These are phyloP conservation scores for Aquilaria yunnanensis DNA, from an alignment of 345 rosid species.

Conservation along the genomic window DNA sequence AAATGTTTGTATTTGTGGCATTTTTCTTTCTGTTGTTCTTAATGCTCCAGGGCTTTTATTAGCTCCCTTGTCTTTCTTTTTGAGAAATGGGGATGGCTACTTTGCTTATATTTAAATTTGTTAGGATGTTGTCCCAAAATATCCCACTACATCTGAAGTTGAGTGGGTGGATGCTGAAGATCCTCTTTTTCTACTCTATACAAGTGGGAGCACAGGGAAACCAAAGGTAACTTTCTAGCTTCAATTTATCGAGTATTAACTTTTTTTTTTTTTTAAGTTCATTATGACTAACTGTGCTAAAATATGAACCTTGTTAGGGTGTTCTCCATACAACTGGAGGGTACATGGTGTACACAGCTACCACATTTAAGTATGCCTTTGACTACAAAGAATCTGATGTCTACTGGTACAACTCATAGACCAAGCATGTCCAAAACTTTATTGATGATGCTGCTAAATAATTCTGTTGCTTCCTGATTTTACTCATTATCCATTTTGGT, in stretches of 20 bases:
- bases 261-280: slow-evolving; percentile 2
- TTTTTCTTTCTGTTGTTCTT: too few relatives aligned
- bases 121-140: slow-evolving; percentile 79
- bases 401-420: slow-evolving; percentile 59
- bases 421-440: slow-evolving; percentile 11
- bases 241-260: slow-evolving; percentile 1
- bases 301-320: slow-evolving; percentile 48
- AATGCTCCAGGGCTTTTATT: too few relatives aligned
- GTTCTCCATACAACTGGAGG: slow-evolving; percentile 99
- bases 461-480: neutral
- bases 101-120: too few relatives aligned
- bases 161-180: slow-evolving; percentile 99
- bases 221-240: slow-evolving; percentile 61
- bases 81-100: too few relatives aligned
- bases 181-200: slow-evolving; percentile 89
- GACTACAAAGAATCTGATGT: slow-evolving; percentile 88
- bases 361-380: slow-evolving; percentile 96
- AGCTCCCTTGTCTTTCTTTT: too few relatives aligned
- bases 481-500: slow-evolving; percentile 6
- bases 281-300: slow-evolving; percentile 5
- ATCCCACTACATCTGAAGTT: slow-evolving; percentile 74
- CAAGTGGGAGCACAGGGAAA: slow-evolving; percentile 99
- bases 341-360: slow-evolving; percentile 92
- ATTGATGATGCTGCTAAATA: slow-evolving; percentile 1
- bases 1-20: too few relatives aligned